Percentiles rank a stretch among this genome's conserved stretches.
phyloP scores from a whole-genome alignment of 495 filamentous ascomycete genomes.

The Podospora pseudocomata region DNA sequence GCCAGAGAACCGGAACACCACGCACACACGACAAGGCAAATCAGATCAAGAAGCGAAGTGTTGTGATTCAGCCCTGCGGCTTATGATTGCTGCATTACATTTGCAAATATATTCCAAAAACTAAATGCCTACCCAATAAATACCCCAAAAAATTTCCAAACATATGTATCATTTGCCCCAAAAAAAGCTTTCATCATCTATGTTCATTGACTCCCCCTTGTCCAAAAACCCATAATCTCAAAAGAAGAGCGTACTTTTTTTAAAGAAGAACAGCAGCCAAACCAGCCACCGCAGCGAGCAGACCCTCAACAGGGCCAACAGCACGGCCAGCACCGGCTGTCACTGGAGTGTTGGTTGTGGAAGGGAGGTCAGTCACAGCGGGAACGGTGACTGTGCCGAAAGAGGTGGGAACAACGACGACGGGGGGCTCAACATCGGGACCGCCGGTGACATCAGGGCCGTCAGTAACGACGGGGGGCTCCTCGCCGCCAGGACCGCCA shows the following conservation, averaged over 20 bases:
- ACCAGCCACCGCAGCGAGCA: conserved; percentile 22
- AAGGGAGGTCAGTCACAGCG: neutral
- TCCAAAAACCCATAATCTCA: neutral
- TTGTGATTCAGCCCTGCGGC: neutral
- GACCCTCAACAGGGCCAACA: conserved; percentile 15
- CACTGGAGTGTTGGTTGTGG: conserved; percentile 15
- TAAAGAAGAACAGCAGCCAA: conserved; percentile 25
- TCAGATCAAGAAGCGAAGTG: neutral
- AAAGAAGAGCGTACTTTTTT: neutral
- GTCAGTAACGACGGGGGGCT: conserved; percentile 9
- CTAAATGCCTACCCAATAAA: neutral
- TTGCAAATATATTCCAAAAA: neutral
- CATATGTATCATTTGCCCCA: neutral
- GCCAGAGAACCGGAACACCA: too few species aligned
- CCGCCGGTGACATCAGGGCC: neutral
- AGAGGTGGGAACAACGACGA: neutral
- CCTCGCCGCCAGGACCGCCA: neutral
- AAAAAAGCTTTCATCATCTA: neutral
- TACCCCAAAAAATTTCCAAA: neutral
- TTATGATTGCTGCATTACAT: neutral
- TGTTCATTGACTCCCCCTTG: neutral
- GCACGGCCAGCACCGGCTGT: conserved; percentile 27
- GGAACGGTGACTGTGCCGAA: conserved; percentile 16
- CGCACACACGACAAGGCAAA: neutral
- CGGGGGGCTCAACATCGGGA: conserved; percentile 15